These are phyloP conservation scores for Catharanthus roseus DNA, from an alignment of 257 asterid genomes.

Conservation along the genomic window DNA sequence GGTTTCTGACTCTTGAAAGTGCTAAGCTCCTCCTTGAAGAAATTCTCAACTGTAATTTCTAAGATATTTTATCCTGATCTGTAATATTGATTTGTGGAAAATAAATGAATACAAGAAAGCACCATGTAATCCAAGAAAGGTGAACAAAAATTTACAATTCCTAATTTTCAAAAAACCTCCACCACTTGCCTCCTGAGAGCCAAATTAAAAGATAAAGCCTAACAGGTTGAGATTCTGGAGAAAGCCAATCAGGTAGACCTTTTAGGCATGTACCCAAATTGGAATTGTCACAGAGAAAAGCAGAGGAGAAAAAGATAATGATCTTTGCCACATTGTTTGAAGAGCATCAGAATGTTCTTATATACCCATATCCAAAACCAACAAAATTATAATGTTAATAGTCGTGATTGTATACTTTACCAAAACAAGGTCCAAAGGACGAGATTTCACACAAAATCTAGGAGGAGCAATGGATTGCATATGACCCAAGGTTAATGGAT, in stretches of 20 bases:
- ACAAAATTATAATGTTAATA: background rate
- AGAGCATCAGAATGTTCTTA: background rate
- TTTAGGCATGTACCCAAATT: background rate
- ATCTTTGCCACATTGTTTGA: no score
- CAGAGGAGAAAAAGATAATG: no score
- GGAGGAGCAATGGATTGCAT: background rate
- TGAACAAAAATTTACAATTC: background rate
- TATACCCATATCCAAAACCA: background rate
- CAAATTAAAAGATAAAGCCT: background rate
- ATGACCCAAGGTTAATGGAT: background rate
- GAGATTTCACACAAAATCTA: background rate
- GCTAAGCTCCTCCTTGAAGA: background rate
- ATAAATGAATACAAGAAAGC: background rate
- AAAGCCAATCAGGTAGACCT: background rate
- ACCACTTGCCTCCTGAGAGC: background rate
- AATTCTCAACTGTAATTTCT: background rate
- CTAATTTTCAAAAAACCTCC: background rate
- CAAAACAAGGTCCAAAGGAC: background rate
- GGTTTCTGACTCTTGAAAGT: background rate
- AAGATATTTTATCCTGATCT: background rate
- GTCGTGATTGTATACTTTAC: background rate
- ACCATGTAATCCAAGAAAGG: background rate
- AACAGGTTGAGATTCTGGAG: no score
- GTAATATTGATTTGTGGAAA: background rate
- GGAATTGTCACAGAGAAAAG: background rate